Evolutionary conservation across 805 yeast species (phyloP), one percentile per base, ranked within the genome.

Genomic region (Yamadazyma insecticola): DNA sequence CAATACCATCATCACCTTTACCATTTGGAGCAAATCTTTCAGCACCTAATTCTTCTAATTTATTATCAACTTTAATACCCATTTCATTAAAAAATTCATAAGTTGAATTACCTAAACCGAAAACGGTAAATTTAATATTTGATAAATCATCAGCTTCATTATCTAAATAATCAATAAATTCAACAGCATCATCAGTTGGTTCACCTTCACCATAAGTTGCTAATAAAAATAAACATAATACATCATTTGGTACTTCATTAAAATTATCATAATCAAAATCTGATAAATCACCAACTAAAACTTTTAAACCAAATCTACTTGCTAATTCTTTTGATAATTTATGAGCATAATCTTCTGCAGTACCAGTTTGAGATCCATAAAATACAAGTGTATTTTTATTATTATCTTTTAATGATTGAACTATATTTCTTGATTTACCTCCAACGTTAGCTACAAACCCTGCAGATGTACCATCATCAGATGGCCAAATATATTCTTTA

Each of bases 201-300:
- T 90, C 98, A 53, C 98, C 98, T 63, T 90, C 98, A 47, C 98
- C 98, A 49, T 92, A 92, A 8, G 96, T 87, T 19, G 97, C 92
- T 63, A 88, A 68, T 51, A 90, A 70, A 50, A 90, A 81, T 36
- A 64, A 60, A 17, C 63, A 56, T 40, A 87, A 77, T 13, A 78
- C 78, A 37, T 74, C 73, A 12, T 66, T 62, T 13, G 79, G 73
- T 40, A 90, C 57, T 29, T 74, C 74, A 48, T 76, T 77, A 33
- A 92, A 66, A 41, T 75, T 77, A 24, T 88, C 95, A 50, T 71
- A 82, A 44, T 90, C 97, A 51, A 79, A 88, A 50, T 85, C 90
- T 25, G 89, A 95, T 30, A 88, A 70, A 57, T 90, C 97, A 6
- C 81, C 92, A 36, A 81, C 76, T 81, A 92, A 76, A 2, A 90